Evolutionary conservation across 169 alveolate species (phyloP), one percentile per base, ranked within the genome.

Genomic region (Plasmodium malariae): DNA sequence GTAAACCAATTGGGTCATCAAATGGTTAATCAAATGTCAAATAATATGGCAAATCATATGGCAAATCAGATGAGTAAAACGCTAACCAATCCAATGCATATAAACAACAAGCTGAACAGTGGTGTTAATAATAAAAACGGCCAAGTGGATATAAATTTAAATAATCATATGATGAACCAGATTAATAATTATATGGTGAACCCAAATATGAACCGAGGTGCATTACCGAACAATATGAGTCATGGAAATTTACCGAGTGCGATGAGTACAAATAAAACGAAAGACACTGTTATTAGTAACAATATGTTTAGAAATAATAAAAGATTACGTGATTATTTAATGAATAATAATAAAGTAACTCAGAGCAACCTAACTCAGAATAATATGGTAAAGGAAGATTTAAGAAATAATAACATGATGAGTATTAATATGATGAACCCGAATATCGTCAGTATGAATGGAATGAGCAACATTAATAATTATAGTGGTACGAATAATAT

Each of bases 271-370:
- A 48, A 48, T 5, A 83, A 68, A 12, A 30, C 40, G 24, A 67
- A 83, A 14, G 85, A 83, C 32, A 55, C 37, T 3, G 24, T n/a
- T 0, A 68, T 83, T n/a, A 40, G 32, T 37, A 63, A 43, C 86
- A 83, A 60, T 55, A 28, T 32, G 54, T 51, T 37, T 68, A 83
- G 62, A 37, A 83, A 60, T 43, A 69, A 54, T 57, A 69, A 30
- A 19, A 24, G 43, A 17, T 51, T 67, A 59, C 21, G 67, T 9
- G 85, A 83, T 28, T 0, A 57, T 28, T 26, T 51, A 24, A 37
- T 68, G 32, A 45, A 60, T 3, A 40, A n/a, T n/a, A n/a, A 45
- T 60, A 83, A 69, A 28, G 68, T 37, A 34, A 9, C 51, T 0
- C 54, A 7, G 68, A 21, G 51, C 7, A 45, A 59, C 63, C 17